These are phyloP conservation scores for Cenococcum geophilum DNA, from an alignment of 495 filamentous ascomycete genomes.

Conservation along the genomic window DNA sequence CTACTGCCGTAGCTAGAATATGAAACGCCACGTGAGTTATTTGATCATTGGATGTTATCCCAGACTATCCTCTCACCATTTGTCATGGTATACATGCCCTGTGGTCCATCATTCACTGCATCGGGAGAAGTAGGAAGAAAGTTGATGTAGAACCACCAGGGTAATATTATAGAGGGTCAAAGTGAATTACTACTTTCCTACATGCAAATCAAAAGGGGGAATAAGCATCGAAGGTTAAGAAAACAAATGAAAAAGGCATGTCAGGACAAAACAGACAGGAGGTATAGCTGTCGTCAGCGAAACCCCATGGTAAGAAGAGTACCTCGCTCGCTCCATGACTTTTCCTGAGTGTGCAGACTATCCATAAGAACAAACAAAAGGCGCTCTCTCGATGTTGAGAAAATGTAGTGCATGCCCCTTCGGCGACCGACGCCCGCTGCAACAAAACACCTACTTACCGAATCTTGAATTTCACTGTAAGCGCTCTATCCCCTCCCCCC, in stretches of 20 bases:
- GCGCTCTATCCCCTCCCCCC: slow-evolving; percentile 22
- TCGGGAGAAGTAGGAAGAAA: neutral
- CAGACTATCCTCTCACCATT: neutral
- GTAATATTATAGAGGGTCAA: slow-evolving; percentile 27
- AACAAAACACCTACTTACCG: slow-evolving; percentile 11
- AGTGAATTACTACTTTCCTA: slow-evolving; percentile 33
- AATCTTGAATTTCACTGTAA: slow-evolving; percentile 21
- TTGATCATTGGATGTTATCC: neutral
- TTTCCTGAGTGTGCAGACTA: slow-evolving; percentile 12
- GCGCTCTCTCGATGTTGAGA: slow-evolving; percentile 9
- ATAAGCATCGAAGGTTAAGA: slow-evolving; percentile 33
- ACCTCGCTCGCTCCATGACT: slow-evolving; percentile 11
- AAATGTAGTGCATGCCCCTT: slow-evolving; percentile 15
- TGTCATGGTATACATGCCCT: neutral
- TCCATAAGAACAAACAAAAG: slow-evolving; percentile 25
- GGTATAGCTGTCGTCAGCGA: slow-evolving; percentile 10
- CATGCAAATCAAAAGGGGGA: slow-evolving; percentile 32
- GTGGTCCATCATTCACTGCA: neutral
- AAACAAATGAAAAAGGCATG: slow-evolving; percentile 30
- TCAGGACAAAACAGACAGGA: slow-evolving; percentile 18
- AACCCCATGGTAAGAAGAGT: slow-evolving; percentile 25
- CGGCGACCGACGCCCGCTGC: slow-evolving; percentile 19
- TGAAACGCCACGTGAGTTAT: no score
- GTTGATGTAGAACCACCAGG: slow-evolving; percentile 19
- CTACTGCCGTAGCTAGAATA: no score